Evolutionary conservation across 345 rosid genomes (phyloP).

Genomic region (Camelina neglecta): DNA sequence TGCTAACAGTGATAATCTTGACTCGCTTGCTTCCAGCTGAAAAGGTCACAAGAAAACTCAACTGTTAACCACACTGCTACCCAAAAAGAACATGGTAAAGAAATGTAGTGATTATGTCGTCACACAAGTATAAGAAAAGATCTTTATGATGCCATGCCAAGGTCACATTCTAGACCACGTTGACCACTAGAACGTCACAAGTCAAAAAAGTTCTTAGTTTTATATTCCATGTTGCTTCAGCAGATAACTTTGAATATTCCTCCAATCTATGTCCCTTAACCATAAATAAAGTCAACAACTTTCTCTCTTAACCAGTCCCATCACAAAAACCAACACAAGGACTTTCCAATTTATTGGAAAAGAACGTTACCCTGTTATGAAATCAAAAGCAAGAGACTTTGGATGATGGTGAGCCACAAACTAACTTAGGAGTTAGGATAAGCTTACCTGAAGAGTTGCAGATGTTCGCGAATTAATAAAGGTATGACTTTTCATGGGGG

Average conservation of each 20-base stretch:
- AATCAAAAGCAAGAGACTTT: background rate
- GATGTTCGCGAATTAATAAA: background rate
- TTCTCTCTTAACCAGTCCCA: conserved; percentile 25
- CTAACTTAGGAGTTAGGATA: background rate
- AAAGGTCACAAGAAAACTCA: conserved; percentile 6
- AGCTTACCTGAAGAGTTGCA: background rate
- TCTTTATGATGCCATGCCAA: conserved; percentile 3
- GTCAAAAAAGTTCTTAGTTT: background rate
- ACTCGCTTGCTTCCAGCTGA: conserved; percentile 44
- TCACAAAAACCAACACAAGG: background rate
- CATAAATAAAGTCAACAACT: conserved; percentile 28
- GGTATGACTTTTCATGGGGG: conserved; percentile 25
- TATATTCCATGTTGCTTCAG: conserved; percentile 30
- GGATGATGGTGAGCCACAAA: background rate
- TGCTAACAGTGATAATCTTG: conserved; percentile 21
- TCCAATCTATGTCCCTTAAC: conserved; percentile 11
- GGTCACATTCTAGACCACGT: conserved; percentile 11
- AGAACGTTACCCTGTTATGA: background rate
- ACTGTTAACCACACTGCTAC: conserved; percentile 29
- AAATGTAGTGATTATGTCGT: background rate
- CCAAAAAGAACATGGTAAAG: background rate
- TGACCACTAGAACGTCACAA: conserved; percentile 23
- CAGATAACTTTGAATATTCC: conserved; percentile 36
- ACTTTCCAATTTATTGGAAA: conserved; percentile 7
- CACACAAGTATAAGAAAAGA: background rate